phyloP scores from a whole-genome alignment of 495 filamentous ascomycete species.

The Penicillium bialowiezense region DNA sequence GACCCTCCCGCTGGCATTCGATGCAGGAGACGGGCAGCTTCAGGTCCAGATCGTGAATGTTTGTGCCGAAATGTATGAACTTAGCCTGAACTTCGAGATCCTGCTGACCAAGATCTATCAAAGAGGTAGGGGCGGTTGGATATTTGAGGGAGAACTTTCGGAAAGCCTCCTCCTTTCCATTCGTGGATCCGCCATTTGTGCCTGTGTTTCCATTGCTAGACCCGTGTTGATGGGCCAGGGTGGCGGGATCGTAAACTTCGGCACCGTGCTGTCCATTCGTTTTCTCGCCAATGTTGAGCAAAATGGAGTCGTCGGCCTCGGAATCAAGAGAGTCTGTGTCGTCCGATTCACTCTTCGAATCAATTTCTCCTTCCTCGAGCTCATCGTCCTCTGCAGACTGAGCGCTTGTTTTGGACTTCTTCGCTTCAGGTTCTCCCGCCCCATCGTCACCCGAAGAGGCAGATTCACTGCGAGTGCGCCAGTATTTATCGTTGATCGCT shows the following conservation, averaged over 20 bases:
- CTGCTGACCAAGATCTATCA: slow-evolving; percentile 41
- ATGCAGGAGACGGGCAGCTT: slow-evolving; percentile 58
- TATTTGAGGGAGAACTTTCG: slow-evolving; percentile 34
- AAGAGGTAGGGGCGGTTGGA: slow-evolving; percentile 29
- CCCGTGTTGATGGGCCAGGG: slow-evolving; percentile 5
- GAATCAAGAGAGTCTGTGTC: slow-evolving; percentile 35
- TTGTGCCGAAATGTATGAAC: slow-evolving; percentile 52
- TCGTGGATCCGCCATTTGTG: neutral
- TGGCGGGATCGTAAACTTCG: slow-evolving; percentile 28
- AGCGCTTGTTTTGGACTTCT: neutral
- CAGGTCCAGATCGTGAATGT: slow-evolving; percentile 61
- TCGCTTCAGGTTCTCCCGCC: neutral
- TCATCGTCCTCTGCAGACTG: slow-evolving; percentile 2
- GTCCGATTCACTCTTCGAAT: slow-evolving; percentile 34
- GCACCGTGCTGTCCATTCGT: slow-evolving; percentile 10
- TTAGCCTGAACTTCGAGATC: slow-evolving; percentile 43
- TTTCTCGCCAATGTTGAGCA: slow-evolving; percentile 40
- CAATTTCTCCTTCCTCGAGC: slow-evolving; percentile 25
- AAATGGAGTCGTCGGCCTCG: slow-evolving; percentile 41
- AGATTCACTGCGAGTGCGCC: slow-evolving; percentile 40
- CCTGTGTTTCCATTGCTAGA: slow-evolving; percentile 1
- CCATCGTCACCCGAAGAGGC: slow-evolving; percentile 18
- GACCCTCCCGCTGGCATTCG: slow-evolving; percentile 45
- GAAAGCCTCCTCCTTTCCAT: slow-evolving; percentile 37
- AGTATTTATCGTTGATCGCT: slow-evolving; percentile 39